A percentile compares a stretch with the other conserved stretches of the same genome.
phyloP scores from a whole-genome alignment of 768 basidiomycete species.

The Boletellus ananiceps region DNA sequence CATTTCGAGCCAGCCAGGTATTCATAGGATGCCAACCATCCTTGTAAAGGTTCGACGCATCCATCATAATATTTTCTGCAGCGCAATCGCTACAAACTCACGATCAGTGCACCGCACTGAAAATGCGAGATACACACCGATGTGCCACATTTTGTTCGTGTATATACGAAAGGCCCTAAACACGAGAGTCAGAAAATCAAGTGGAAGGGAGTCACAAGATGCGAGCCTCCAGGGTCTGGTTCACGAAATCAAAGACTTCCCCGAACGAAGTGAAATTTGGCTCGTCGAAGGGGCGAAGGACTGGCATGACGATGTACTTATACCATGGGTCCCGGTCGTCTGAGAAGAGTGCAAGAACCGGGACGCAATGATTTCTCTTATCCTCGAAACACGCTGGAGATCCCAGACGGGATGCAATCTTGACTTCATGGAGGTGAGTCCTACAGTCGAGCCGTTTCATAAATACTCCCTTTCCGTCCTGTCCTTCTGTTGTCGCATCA shows the following conservation, averaged over 20 bases:
- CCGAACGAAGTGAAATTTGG: constrained; percentile 21
- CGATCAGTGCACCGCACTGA: neutral
- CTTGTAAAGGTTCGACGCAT: constrained; percentile 22
- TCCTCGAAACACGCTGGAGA: neutral
- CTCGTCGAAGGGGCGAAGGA: constrained; percentile 20
- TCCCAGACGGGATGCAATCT: constrained; percentile 5
- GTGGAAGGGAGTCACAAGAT: neutral
- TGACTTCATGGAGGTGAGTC: constrained; percentile 1
- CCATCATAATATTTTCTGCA: constrained; percentile 29
- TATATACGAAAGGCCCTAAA: constrained; percentile 33
- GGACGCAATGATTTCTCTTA: constrained; percentile 22
- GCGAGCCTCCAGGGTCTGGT: constrained; percentile 23
- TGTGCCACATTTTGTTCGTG: constrained; percentile 33
- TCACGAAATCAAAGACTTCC: constrained; percentile 26
- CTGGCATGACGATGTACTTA: constrained; percentile 26
- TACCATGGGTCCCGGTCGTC: constrained; percentile 10
- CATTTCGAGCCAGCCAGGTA: constrained; percentile 10
- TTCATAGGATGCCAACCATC: constrained; percentile 25
- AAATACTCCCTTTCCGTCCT: constrained; percentile 8
- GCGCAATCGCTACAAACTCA: constrained; percentile 23
- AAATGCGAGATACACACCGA: constrained; percentile 22
- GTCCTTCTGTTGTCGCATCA: constrained; percentile 7
- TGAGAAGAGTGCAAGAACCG: constrained; percentile 13
- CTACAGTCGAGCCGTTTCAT: constrained; percentile 10
- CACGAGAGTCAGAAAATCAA: neutral